Evolutionary conservation across 108 stramenopile genomes (phyloP), one percentile per base, ranked within the genome.

Genomic region (Nitzschia sp.): DNA sequence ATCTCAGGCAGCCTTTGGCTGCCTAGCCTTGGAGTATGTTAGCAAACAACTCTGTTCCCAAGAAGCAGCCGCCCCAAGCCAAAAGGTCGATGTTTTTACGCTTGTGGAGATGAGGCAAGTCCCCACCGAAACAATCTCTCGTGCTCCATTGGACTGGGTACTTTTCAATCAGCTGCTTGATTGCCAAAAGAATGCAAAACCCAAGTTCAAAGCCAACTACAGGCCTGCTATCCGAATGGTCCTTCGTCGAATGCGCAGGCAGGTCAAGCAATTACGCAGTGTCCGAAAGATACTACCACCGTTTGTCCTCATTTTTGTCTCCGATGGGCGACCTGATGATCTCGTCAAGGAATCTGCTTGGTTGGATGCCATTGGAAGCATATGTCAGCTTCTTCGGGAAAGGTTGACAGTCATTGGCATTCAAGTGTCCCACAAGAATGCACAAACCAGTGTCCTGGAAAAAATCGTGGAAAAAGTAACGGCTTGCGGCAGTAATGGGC

Each of bases 81-180:
- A 62, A 12, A 60, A 57, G 40, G 54, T 78, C 24, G 81, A 85
- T 51, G 58, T 79, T 22, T 70, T 85, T 8, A 78, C 84, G 10
- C 53, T 85, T n/a, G 70, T 85, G 53, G 80, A 85, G 62, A 82
- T 85, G 81, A 80, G 67, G 25, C 72, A 82, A 41, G 43, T 10
- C 8, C 79, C 72, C 12, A 55, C 67, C 37, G 24, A 79, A 3
- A 17, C 84, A 14, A 57, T 80, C n/a, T 41, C 64, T 10, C 75
- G 76, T 54, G 83, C 76, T 26, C 86, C 86, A 11, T 21, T 82
- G 54, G 80, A 79, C 53, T 86, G 86, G 86, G 71, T 87, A 3
- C 52, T 87, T n/a, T 87, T 76, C 82, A 86, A 82, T 50, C 75
- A 71, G 44, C 24, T 82, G 2, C 69, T 86, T 14, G 39, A 67